Percentiles rank a stretch among this genome's conserved stretches.
These are phyloP conservation scores for Diplocarpon rosae DNA, from an alignment of 2,329 filamentous ascomycete genomes.

Conservation along the genomic window DNA sequence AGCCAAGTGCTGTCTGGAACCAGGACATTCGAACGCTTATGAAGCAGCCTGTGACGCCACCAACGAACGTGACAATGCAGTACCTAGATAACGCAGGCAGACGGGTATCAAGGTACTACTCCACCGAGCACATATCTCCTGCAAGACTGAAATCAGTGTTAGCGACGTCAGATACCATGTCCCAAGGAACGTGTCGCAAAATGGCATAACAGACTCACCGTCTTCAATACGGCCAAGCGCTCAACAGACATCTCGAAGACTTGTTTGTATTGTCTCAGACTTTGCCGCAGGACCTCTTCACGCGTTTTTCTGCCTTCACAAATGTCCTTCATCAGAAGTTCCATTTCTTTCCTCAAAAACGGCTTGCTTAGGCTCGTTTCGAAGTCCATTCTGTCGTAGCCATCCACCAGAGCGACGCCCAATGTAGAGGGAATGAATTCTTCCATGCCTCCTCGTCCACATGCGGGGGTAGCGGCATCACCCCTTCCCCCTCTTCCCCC, in stretches of 20 bases:
- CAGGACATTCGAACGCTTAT: too few relatives aligned
- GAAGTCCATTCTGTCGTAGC: constrained; percentile 88
- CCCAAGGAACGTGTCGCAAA: neutral
- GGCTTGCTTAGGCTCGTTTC: constrained; percentile 91
- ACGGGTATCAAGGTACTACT: constrained; percentile 13
- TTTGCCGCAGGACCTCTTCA: constrained; percentile 67
- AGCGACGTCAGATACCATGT: constrained; percentile 4
- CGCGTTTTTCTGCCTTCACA: constrained; percentile 75
- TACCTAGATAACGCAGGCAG: neutral
- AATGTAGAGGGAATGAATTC: constrained; percentile 91
- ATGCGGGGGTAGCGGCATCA: constrained; percentile 26
- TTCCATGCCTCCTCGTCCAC: constrained; percentile 42
- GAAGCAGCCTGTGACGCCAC: constrained; percentile 2
- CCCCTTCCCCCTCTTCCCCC: constrained; percentile 32
- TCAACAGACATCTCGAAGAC: constrained; percentile 76
- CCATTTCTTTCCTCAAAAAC: constrained; percentile 95
- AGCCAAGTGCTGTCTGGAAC: too few relatives aligned
- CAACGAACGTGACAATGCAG: neutral
- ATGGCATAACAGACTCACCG: constrained; percentile 35
- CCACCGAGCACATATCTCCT: constrained; percentile 24
- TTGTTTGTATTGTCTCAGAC: constrained; percentile 72
- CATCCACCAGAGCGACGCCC: constrained; percentile 83
- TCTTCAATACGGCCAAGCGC: constrained; percentile 56
- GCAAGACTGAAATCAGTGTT: constrained; percentile 19
- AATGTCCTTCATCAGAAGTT: constrained; percentile 91